A percentile compares a stretch with the other conserved stretches of the same genome.
Conservation (phyloP, 805 yeast species). For the Wickerhamomyces silvicola region DNA sequence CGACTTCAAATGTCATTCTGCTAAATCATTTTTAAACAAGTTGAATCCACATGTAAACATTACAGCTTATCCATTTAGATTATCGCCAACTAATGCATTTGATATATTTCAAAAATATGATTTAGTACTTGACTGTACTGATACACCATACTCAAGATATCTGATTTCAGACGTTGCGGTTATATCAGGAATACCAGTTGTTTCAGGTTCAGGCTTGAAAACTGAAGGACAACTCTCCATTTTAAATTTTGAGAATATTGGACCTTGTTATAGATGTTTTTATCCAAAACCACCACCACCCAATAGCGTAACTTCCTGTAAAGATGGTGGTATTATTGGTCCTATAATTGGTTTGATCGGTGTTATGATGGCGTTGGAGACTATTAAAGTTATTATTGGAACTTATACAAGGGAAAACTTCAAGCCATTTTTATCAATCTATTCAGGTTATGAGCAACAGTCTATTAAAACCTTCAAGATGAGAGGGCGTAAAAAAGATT, state of each 20-base stretch:
- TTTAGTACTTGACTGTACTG: slow-evolving; percentile 86
- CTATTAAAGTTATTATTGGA: slow-evolving; percentile 65
- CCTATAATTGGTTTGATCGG: slow-evolving; percentile 96
- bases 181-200: slow-evolving; percentile 56
- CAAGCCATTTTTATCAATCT: slow-evolving; percentile 62
- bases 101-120: slow-evolving; percentile 61
- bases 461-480: slow-evolving; percentile 69
- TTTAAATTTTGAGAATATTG: slow-evolving; percentile 54
- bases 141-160: slow-evolving; percentile 83
- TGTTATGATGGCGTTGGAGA: slow-evolving; percentile 79
- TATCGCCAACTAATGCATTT: slow-evolving; percentile 54
- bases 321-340: slow-evolving; percentile 92
- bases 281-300: slow-evolving; percentile 90
- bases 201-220: slow-evolving; percentile 88
- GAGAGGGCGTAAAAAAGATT: slow-evolving; percentile 56
- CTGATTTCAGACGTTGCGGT: slow-evolving; percentile 83
- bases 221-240: slow-evolving; percentile 87
- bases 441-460: slow-evolving; percentile 62
- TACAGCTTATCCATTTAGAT: slow-evolving; percentile 42
- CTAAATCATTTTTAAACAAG: slow-evolving; percentile 42
- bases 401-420: slow-evolving; percentile 46
- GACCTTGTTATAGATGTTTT: slow-evolving; percentile 94
- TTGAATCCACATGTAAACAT: slow-evolving; percentile 68
- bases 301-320: slow-evolving; percentile 72
- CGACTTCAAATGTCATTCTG: slow-evolving; percentile 71